Conservation (phyloP, 148 eudicot genomes). For the Camellia japonica region DNA sequence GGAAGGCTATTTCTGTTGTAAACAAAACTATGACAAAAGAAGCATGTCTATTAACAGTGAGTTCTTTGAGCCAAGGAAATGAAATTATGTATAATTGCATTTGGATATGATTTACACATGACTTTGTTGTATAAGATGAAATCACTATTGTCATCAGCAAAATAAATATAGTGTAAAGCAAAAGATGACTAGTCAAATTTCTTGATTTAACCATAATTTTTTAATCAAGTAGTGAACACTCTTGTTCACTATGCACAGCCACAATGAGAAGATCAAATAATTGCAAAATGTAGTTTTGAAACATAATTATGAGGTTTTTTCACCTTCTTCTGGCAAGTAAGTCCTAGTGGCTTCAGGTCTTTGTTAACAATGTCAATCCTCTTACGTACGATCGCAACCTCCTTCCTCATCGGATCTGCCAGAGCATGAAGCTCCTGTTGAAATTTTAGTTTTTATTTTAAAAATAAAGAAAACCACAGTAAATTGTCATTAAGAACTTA, state of each 20-base stretch:
- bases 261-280: neutral
- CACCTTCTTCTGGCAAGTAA: conserved; percentile 78
- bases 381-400: conserved; percentile 60
- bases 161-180: neutral
- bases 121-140: neutral
- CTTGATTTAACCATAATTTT: neutral
- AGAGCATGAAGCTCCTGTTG: conserved; percentile 68
- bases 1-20: no score
- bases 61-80: neutral
- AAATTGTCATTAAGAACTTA: neutral
- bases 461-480: neutral
- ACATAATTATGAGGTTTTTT: neutral
- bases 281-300: neutral
- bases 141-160: neutral
- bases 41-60: neutral
- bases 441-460: neutral
- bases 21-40: neutral
- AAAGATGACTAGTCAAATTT: neutral
- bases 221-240: neutral
- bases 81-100: neutral
- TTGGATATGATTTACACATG: neutral
- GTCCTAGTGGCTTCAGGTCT: conserved; percentile 71
- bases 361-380: conserved; percentile 54
- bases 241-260: neutral
- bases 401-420: conserved; percentile 78